phyloP scores from a whole-genome alignment of 352 stramenopile species.

The Pythium folliculosum region DNA sequence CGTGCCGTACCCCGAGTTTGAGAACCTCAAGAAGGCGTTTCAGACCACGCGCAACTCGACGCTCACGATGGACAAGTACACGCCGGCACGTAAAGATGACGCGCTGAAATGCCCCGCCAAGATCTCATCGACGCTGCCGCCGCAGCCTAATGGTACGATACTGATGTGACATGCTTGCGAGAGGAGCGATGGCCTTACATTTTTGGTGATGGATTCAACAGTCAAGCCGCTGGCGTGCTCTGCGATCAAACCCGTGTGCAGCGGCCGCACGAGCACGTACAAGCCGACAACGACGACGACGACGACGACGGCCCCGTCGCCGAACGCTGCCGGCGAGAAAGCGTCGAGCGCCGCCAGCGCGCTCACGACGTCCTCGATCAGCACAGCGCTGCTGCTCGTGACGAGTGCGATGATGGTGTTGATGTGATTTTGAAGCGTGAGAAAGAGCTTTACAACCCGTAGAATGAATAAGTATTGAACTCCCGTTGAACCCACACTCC shows the following conservation, averaged over 20 bases:
- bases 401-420: neutral
- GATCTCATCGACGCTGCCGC: slow-evolving; percentile 44
- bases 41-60: slow-evolving; percentile 50
- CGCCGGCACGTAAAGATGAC: slow-evolving; percentile 31
- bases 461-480: too few species aligned
- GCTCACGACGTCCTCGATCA: neutral
- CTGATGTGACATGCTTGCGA: neutral
- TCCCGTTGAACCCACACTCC: neutral
- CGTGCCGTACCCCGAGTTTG: slow-evolving; percentile 56
- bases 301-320: neutral
- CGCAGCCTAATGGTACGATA: slow-evolving; percentile 36
- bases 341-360: neutral
- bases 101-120: slow-evolving; percentile 46
- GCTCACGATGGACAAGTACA: slow-evolving; percentile 42
- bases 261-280: slow-evolving; percentile 20
- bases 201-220: neutral
- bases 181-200: neutral
- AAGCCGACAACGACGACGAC: neutral
- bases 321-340: neutral
- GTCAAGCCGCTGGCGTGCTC: slow-evolving; percentile 41
- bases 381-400: neutral
- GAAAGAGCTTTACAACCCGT: too few species aligned
- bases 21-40: slow-evolving; percentile 53
- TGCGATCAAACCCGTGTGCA: slow-evolving; percentile 39
- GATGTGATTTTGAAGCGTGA: neutral